phyloP scores from a whole-genome alignment of 768 basidiomycete genomes.

The Podaxis carcinomalis region DNA sequence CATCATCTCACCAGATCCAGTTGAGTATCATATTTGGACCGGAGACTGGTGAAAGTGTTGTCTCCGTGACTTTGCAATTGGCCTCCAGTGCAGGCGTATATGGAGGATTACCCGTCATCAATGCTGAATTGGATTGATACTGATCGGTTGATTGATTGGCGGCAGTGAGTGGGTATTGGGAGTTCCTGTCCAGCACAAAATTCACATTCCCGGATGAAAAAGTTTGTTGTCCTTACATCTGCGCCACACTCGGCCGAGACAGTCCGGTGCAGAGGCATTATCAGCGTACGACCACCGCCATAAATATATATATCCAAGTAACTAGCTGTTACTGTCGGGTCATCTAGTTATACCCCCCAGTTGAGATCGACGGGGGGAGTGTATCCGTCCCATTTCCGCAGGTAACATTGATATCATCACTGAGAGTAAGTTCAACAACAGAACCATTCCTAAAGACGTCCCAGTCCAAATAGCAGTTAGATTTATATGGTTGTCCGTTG shows the following conservation, averaged over 20 bases:
- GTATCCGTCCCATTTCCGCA: conserved; percentile 45
- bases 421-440: conserved; percentile 50
- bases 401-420: conserved; percentile 45
- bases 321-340: background rate
- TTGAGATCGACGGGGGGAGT: conserved; percentile 59
- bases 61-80: background rate
- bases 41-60: background rate
- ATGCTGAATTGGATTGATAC: too few relatives aligned
- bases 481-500: conserved; percentile 53
- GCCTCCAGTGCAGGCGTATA: background rate
- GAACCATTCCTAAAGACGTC: conserved; percentile 53
- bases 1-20: background rate
- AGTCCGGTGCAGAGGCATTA: background rate
- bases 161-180: too few relatives aligned
- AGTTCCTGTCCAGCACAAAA: too few relatives aligned
- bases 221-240: too few relatives aligned
- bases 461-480: conserved; percentile 65
- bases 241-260: background rate
- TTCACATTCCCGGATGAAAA: too few relatives aligned
- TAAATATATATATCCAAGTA: background rate
- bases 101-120: background rate
- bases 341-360: conserved; percentile 48
- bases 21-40: background rate
- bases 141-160: too few relatives aligned
- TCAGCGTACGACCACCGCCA: background rate